Evolutionary conservation across 2,329 filamentous ascomycete species (phyloP).

Genomic region (Apiospora malaysiana): DNA sequence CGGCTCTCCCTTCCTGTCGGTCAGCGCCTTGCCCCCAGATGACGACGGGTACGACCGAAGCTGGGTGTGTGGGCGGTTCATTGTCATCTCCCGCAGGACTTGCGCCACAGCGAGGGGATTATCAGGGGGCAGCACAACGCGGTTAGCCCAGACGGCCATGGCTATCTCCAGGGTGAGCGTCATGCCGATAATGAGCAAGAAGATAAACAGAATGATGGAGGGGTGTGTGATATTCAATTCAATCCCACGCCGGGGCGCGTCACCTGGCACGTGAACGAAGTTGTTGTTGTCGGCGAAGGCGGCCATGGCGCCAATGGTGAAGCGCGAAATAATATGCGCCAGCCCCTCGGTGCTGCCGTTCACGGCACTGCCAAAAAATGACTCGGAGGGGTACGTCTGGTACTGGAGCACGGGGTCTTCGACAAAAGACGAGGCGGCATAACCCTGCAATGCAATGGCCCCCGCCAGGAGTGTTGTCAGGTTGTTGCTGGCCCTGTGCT

Average conservation of each 20-base stretch:
- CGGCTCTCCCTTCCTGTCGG: constrained; percentile 12
- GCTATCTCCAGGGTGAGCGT: constrained; percentile 18
- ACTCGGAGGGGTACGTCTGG: constrained; percentile 50
- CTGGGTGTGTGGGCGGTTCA: neutral
- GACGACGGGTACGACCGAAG: neutral
- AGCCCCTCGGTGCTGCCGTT: constrained; percentile 42
- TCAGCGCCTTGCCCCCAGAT: neutral
- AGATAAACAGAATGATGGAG: neutral
- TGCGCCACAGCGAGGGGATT: constrained; percentile 10
- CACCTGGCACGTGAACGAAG: constrained; percentile 34
- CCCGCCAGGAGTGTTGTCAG: constrained; percentile 42
- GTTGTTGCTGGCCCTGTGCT: constrained; percentile 42
- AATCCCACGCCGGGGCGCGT: constrained; percentile 32
- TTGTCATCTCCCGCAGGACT: constrained; percentile 19
- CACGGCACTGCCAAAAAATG: constrained; percentile 42
- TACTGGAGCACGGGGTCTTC: constrained; percentile 37
- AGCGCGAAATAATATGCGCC: constrained; percentile 44
- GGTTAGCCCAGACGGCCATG: constrained; percentile 22
- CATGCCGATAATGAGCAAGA: constrained; percentile 10
- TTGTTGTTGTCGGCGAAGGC: constrained; percentile 40
- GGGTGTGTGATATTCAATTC: constrained; percentile 20
- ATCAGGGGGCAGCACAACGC: constrained; percentile 20
- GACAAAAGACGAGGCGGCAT: constrained; percentile 33
- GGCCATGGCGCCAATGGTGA: constrained; percentile 44
- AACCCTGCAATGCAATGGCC: constrained; percentile 50